Base-by-base conservation (phyloP, 1,284 basidiomycete species). In the Somion occarium region DNA sequence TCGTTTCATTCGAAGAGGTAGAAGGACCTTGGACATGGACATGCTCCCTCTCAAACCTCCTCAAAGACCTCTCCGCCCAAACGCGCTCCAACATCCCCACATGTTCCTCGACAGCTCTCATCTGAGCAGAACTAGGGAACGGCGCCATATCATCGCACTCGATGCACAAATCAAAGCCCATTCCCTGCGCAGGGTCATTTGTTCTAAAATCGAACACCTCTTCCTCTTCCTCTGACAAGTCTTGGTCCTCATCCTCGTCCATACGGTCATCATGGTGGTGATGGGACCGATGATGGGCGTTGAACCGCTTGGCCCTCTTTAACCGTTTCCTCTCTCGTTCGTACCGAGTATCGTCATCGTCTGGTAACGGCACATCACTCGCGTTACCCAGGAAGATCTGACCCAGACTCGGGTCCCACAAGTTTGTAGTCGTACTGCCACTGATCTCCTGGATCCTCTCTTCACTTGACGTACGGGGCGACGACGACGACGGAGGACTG, bases 131-230 rank as follows among this genome's bases (percentile, higher is more conserved):
- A 11, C 75, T 75, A 2, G 88, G 85, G 66, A 89, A 84, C 12
- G 80, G 77, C 5, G 86, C 85, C 38, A 80, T 70, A 56, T 94
- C 91, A 61, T 90, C 85, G 62, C 89, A 91, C 65, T 93, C 91
- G 55, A 95, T 81, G 66, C 91, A 93, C 38, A 95, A 79, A 58
- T 92, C 83, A 61, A 83, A 93, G 37, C 86, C 85, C 49, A 75
- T 70, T 22, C 81, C 82, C 23, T 70, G 62, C 37, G 66, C 65
- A 0, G 88, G 85, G 57, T 85, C 79, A 61, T 87, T 88, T 22
- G 74, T 73, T 18, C 69, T 56, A 54, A 68, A 77, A 57, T 82
- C 75, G 60, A 85, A 87, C 7, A n/a, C 43, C 3, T 79, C 77
- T 48, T 80, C 71, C 3, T 69, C 66, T 25, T 60, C 62, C 13